Conservation (phyloP, 225 moss, liverwort and hornwort genomes). For the Physcomitrium patens region DNA sequence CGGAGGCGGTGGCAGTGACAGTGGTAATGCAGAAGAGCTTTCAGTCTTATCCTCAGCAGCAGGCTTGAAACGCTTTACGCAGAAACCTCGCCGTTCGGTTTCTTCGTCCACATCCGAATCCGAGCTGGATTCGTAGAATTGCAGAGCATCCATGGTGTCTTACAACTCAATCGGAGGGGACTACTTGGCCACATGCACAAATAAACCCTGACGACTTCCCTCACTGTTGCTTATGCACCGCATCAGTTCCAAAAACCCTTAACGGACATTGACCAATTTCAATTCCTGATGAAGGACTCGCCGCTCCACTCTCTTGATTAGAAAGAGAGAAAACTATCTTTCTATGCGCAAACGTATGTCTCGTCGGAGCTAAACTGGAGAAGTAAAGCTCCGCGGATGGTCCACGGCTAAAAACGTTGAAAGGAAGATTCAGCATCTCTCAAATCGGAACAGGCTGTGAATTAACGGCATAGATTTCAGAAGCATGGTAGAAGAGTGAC, state of each 20-base stretch:
- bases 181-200: background rate
- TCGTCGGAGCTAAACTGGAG: too few species aligned
- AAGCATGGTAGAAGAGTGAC: too few species aligned
- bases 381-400: too few species aligned
- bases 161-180: background rate
- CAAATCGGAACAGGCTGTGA: too few species aligned
- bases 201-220: background rate
- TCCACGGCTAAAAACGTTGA: too few species aligned
- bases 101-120: slow-evolving; percentile 54
- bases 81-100: slow-evolving; percentile 22
- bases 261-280: background rate
- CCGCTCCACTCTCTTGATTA: too few species aligned
- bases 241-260: slow-evolving; percentile 5
- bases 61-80: slow-evolving; percentile 43
- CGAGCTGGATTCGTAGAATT: slow-evolving; percentile 63
- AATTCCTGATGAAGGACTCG: too few species aligned
- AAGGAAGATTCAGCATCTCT: too few species aligned
- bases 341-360: too few species aligned
- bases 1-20: slow-evolving; percentile 66
- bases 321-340: too few species aligned
- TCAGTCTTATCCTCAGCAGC: background rate
- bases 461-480: too few species aligned
- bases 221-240: background rate
- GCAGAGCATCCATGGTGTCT: slow-evolving; percentile 70
- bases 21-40: slow-evolving; percentile 1